Percentiles rank a stretch among this genome's conserved stretches.
Evolutionary conservation across 306 rosid species (phyloP).

Genomic region (Hylodesmum podocarpum): DNA sequence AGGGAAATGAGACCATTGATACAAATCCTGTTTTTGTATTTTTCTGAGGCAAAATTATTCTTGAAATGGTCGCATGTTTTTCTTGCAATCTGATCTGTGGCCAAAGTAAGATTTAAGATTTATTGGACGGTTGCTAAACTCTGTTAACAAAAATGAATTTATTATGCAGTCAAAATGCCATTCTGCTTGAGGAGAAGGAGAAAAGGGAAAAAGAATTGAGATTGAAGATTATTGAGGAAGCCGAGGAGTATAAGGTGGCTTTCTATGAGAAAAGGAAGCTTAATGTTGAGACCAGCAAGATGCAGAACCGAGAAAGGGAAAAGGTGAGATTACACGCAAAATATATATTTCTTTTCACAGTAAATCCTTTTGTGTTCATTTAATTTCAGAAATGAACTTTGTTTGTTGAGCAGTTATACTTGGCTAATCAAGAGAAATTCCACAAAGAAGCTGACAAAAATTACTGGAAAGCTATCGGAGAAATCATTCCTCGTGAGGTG

Average conservation of each 20-base stretch:
- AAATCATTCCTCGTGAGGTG: constrained; percentile 89
- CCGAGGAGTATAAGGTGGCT: constrained; percentile 76
- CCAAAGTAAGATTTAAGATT: background rate
- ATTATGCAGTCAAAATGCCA: constrained; percentile 75
- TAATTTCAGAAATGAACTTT: constrained; percentile 8
- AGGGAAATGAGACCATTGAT: background rate
- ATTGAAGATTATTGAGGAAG: constrained; percentile 84
- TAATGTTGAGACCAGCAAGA: constrained; percentile 75
- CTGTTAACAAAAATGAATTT: constrained; percentile 23
- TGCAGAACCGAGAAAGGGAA: constrained; percentile 87
- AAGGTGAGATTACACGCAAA: constrained; percentile 52
- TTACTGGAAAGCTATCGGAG: constrained; percentile 95
- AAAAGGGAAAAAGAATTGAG: constrained; percentile 85
- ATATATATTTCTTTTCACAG: background rate
- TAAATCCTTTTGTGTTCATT: background rate
- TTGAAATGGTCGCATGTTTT: constrained; percentile 21
- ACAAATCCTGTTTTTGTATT: background rate
- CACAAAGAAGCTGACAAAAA: constrained; percentile 93
- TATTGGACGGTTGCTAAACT: constrained; percentile 2
- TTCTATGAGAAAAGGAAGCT: constrained; percentile 92
- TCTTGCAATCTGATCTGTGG: constrained; percentile 16
- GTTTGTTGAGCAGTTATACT: constrained; percentile 54
- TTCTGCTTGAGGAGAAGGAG: constrained; percentile 87
- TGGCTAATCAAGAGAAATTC: constrained; percentile 81
- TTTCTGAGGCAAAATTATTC: background rate